Percentiles rank a stretch among this genome's conserved stretches.
phyloP scores from a whole-genome alignment of 108 stramenopile genomes.

The Fragilaria radians region DNA sequence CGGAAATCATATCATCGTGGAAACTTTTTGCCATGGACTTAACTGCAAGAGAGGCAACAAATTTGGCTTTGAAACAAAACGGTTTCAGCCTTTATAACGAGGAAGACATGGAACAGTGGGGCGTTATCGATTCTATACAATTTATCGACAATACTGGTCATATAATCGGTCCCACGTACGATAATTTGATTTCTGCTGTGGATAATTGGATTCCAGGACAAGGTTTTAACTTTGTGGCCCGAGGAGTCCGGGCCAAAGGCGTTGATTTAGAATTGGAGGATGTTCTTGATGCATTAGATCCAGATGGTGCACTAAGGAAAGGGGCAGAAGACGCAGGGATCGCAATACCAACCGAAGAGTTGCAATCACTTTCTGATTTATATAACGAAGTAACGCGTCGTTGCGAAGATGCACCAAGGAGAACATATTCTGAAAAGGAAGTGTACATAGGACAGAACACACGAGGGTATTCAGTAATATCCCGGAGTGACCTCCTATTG shows the following conservation, averaged over 20 bases:
- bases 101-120: conserved; percentile 74
- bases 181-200: conserved; percentile 55
- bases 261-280: conserved; percentile 54
- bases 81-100: conserved; percentile 57
- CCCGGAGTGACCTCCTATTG: conserved; percentile 34
- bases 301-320: conserved; percentile 54
- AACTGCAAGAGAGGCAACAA: conserved; percentile 75
- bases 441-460: conserved; percentile 45
- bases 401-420: conserved; percentile 43
- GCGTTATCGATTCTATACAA: conserved; percentile 51
- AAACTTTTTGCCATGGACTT: conserved; percentile 71
- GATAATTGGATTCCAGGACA: conserved; percentile 68
- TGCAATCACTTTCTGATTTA: conserved; percentile 44
- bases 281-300: conserved; percentile 62
- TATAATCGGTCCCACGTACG: conserved; percentile 29
- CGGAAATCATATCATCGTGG: conserved; percentile 41
- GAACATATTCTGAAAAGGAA: conserved; percentile 28
- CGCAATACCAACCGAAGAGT: conserved; percentile 43
- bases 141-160: conserved; percentile 33
- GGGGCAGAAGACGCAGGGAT: conserved; percentile 47
- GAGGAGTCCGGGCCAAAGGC: conserved; percentile 62
- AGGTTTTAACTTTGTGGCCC: conserved; percentile 68
- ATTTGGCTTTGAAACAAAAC: conserved; percentile 63
- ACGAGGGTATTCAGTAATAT: conserved; percentile 66
- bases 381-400: conserved; percentile 43